Percentiles rank a stretch among this genome's conserved stretches.
Conservation (phyloP, 164 flowering plant species). For the Houttuynia cordata region DNA sequence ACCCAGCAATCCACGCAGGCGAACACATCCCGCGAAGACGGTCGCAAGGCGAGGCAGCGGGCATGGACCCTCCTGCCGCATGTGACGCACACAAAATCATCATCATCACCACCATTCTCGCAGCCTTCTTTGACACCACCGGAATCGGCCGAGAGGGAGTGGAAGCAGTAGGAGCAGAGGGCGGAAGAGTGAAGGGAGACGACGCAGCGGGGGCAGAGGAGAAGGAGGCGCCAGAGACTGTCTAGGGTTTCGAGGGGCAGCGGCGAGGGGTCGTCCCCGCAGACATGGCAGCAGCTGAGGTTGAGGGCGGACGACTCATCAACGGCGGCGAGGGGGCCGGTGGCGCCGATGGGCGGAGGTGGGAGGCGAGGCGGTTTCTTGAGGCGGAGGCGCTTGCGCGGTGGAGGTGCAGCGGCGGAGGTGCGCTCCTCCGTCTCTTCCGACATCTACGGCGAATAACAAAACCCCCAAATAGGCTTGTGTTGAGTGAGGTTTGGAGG, state of each 20-base stretch:
- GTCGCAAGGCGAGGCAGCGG: constrained; percentile 21
- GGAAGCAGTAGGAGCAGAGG: constrained; percentile 56
- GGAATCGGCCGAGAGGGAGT: constrained; percentile 4
- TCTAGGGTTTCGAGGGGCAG: constrained; percentile 27
- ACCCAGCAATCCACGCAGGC: constrained; percentile 76
- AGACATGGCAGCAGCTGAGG: constrained; percentile 47
- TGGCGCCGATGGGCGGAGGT: not conserved
- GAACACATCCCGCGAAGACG: constrained; percentile 6
- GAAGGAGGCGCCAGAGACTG: constrained; percentile 69
- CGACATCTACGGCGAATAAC: not conserved
- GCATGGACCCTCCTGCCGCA: constrained; percentile 37
- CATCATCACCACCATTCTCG: not conserved
- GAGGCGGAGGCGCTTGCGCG: too few relatives aligned
- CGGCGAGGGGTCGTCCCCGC: constrained; percentile 22
- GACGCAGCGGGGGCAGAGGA: constrained; percentile 45
- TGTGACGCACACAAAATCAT: constrained; percentile 14
- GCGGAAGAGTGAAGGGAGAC: constrained; percentile 25
- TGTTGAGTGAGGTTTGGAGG: too few relatives aligned
- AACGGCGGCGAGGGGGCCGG: not conserved
- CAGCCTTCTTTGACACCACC: too few relatives aligned
- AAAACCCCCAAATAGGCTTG: too few relatives aligned
- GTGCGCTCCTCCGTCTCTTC: not conserved
- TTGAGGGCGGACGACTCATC: constrained; percentile 22
- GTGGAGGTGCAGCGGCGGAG: too few relatives aligned
- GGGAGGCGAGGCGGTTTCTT: too few relatives aligned